Percentiles rank a stretch among this genome's conserved stretches.
These are phyloP conservation scores for Aspergillus caelatus DNA, from an alignment of 2,329 filamentous ascomycete species.

Conservation along the genomic window DNA sequence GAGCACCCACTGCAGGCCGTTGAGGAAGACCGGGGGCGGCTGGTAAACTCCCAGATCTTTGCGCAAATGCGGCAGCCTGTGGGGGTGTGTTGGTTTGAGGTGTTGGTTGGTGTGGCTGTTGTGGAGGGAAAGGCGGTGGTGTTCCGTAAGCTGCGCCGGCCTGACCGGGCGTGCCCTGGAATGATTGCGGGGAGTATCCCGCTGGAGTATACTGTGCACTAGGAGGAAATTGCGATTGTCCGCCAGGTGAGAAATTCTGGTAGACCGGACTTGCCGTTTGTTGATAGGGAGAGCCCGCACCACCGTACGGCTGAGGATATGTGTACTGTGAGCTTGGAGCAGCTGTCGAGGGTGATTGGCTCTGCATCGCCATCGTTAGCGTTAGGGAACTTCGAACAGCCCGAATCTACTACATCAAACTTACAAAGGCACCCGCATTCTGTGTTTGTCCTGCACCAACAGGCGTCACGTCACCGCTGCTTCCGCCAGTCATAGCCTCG, in stretches of 20 bases:
- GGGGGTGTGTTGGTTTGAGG: conserved; percentile 48
- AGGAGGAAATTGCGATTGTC: conserved; percentile 38
- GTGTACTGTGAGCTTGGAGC: conserved; percentile 37
- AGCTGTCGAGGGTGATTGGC: conserved; percentile 47
- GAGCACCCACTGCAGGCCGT: conserved; percentile 60
- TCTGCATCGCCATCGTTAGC: conserved; percentile 27
- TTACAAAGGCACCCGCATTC: conserved; percentile 61
- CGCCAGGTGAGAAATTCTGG: conserved; percentile 38
- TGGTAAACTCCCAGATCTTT: conserved; percentile 58
- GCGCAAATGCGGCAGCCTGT: conserved; percentile 43
- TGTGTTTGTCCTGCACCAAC: conserved; percentile 51
- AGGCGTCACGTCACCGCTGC: conserved; percentile 62
- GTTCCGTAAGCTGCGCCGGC: conserved; percentile 42
- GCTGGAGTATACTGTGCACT: conserved; percentile 34
- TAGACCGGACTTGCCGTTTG: conserved; percentile 44
- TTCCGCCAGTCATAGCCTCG: conserved; percentile 59
- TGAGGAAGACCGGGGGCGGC: conserved; percentile 61
- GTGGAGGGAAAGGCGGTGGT: conserved; percentile 46
- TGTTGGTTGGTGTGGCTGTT: conserved; percentile 41
- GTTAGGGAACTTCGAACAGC: neutral
- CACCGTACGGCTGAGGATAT: conserved; percentile 47
- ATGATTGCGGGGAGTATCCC: conserved; percentile 37
- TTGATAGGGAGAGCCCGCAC: conserved; percentile 46
- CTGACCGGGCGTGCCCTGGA: conserved; percentile 27
- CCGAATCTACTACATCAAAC: conserved; percentile 26